Percentiles rank a stretch among this genome's conserved stretches.
phyloP scores from a whole-genome alignment of 768 basidiomycete genomes.

The Boletus huronensis region DNA sequence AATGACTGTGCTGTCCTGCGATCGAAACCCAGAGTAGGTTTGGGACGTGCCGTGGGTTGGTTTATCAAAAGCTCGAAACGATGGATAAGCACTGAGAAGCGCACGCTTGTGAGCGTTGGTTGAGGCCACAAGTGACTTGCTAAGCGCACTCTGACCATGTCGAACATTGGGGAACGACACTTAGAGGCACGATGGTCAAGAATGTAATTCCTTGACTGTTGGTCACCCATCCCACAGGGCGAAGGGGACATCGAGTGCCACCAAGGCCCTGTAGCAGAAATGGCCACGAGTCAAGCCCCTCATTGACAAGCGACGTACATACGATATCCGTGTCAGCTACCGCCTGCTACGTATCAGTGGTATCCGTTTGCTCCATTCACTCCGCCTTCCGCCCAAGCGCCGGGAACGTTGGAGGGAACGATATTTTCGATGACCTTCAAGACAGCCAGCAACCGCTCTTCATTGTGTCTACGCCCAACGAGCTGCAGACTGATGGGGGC shows the following conservation, averaged over 20 bases:
- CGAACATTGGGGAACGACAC: neutral
- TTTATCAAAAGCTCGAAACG: neutral
- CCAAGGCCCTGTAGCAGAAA: conserved; percentile 7
- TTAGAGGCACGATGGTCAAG: neutral
- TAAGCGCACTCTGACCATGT: neutral
- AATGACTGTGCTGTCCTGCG: neutral
- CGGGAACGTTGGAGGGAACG: conserved; percentile 17
- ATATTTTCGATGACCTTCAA: conserved; percentile 37
- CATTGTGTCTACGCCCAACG: conserved; percentile 47
- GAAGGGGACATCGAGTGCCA: neutral
- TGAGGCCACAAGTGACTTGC: neutral
- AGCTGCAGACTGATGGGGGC: conserved; percentile 48
- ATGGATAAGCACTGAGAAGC: neutral
- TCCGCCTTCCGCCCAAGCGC: conserved; percentile 1
- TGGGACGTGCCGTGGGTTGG: neutral
- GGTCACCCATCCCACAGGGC: conserved; percentile 13
- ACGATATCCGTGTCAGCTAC: neutral
- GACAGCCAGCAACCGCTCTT: conserved; percentile 47
- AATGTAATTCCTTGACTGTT: neutral
- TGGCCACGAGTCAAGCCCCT: conserved; percentile 10
- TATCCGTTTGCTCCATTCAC: conserved; percentile 14
- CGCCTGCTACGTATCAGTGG: neutral
- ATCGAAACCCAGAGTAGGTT: neutral
- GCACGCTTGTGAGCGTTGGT: neutral
- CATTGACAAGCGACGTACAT: conserved; percentile 5